phyloP scores from a whole-genome alignment of 1,284 basidiomycete species.

The Ceratobasidium sp. region DNA sequence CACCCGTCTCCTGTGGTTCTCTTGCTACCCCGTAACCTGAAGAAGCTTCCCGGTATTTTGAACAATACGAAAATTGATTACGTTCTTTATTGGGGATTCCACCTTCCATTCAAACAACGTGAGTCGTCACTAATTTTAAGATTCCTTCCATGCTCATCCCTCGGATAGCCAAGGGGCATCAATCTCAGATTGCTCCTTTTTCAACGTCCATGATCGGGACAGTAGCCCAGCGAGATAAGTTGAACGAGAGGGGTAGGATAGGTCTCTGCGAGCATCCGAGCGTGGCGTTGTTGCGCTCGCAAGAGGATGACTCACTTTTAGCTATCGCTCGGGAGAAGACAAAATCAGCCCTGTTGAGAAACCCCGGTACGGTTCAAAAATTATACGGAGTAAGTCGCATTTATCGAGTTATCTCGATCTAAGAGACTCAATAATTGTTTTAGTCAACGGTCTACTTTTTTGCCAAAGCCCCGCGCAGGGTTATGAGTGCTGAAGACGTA shows the following conservation, averaged over 20 bases:
- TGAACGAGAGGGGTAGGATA: neutral
- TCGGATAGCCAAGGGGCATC: neutral
- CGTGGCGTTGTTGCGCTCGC: neutral
- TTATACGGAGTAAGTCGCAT: conserved; percentile 5
- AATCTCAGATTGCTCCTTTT: neutral
- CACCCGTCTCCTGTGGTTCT: neutral
- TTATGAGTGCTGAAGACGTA: conserved; percentile 2
- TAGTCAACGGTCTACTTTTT: neutral
- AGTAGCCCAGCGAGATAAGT: neutral
- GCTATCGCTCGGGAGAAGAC: neutral
- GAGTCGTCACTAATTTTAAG: neutral
- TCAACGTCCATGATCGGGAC: neutral
- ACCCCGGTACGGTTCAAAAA: neutral
- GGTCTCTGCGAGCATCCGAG: neutral
- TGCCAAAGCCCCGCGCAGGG: neutral
- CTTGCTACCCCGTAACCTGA: neutral
- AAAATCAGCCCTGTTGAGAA: neutral
- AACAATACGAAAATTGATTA: neutral
- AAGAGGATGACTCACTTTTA: neutral
- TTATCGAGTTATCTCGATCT: neutral
- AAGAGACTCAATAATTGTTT: too few relatives aligned
- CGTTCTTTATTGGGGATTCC: conserved; percentile 12
- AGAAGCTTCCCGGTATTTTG: neutral
- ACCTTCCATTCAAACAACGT: neutral
- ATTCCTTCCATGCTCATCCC: neutral